Evolutionary conservation across 176 grass and related monocot species (phyloP), one percentile per base, ranked within the genome.

Genomic region (Puya raimondii): DNA sequence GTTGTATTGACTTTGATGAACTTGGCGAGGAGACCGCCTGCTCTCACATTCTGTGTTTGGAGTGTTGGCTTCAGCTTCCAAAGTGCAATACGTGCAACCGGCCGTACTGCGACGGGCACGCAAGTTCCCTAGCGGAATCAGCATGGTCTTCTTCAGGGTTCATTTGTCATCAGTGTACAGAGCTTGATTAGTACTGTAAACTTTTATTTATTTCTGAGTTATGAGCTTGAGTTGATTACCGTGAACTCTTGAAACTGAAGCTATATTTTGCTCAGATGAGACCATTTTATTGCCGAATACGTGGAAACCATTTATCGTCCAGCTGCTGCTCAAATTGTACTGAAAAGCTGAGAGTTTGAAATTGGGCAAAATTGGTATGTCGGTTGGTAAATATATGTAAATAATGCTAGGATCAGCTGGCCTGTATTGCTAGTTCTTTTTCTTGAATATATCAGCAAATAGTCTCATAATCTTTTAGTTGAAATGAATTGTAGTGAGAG

Each of bases 71-170:
- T 68, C 74, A 66, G 76, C 80, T 80, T 63, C 82, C 80, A 0
- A 99, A 93, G 77, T 99, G 94, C 29, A 73, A 82, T 64, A 82
- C 74, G 23, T 99, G 94, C 72, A 99, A 93, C 65, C 74, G 82
- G 48, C 94, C 94, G 47, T 93, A 91, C 53, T 99, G 94, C 50
- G 57, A 82, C 52, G 66, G 72, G 15, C 82, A 93, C 74, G 80
- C 63, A 18, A 78, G 77, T 70, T 20, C 82, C 5, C 69, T 72
- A 66, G 77, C 71, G 16, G 48, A 61, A 72, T 72, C 79, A 51
- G 72, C 73, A 26, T 47, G 57, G 0, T 76, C 73, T 10, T 73
- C 66, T 59, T 42, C 33, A 42, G 82, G 83, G 23, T 91, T 93
- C 48, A 71, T 84, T 23, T 86, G 94, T 72, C 84, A 88, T 10